These are phyloP conservation scores for Vachellia collinsii DNA, from an alignment of 306 rosid species.

Conservation along the genomic window DNA sequence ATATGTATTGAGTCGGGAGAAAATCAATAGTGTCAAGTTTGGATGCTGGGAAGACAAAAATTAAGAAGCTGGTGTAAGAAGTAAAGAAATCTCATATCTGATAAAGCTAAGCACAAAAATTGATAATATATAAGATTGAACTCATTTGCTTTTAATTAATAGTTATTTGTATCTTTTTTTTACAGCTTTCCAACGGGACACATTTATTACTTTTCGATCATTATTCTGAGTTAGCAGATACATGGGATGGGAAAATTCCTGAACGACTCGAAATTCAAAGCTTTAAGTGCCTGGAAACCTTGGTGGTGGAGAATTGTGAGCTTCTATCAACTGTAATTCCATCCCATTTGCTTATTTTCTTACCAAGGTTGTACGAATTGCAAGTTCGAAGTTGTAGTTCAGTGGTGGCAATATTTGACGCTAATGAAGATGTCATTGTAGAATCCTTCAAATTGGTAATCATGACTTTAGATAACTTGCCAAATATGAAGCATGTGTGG, in stretches of 20 bases:
- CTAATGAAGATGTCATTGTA: neutral
- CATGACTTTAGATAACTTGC: neutral
- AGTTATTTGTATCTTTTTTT: too few species aligned
- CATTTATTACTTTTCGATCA: neutral
- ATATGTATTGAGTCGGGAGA: too few species aligned
- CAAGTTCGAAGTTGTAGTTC: neutral
- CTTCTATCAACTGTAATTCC: neutral
- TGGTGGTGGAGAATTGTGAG: conserved; percentile 1
- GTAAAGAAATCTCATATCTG: too few species aligned
- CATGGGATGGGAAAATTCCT: neutral
- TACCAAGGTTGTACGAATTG: conserved; percentile 1
- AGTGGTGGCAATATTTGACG: conserved; percentile 4
- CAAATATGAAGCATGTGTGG: conserved; percentile 3
- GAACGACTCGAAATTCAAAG: too few species aligned
- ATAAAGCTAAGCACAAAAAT: too few species aligned
- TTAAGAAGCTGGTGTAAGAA: too few species aligned
- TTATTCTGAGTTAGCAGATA: neutral
- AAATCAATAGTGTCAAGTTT: too few species aligned
- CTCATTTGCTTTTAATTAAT: too few species aligned
- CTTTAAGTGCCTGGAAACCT: neutral
- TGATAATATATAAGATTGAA: too few species aligned
- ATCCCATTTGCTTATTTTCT: neutral
- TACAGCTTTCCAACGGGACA: neutral
- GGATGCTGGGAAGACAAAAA: too few species aligned
- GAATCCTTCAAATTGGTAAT: neutral